Base-by-base conservation (phyloP, 768 basidiomycete genomes). In the Erythrobasidium yunnanense region DNA sequence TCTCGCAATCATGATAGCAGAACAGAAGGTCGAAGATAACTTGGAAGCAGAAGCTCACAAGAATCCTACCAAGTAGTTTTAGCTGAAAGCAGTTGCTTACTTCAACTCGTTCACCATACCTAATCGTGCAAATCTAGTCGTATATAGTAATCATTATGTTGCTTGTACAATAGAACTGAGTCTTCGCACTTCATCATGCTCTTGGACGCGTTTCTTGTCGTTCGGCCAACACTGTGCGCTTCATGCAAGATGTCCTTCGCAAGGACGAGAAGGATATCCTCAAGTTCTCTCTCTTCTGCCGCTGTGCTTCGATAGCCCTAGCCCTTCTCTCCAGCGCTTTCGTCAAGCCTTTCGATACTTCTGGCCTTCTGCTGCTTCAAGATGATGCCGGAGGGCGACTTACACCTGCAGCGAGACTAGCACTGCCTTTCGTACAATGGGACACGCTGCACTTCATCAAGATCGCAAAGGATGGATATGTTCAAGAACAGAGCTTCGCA, bases 401-500 rank as follows among this genome's bases (percentile, higher is more conserved):
- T 20, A 18, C n/a, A n/a, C 15, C 22, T n/a, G 17, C 23, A 45
- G 4, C 8, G 17, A 13, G 49, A 34, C 60, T 63, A 3, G 60
- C 60, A 5, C 47, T 63, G 6, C 63, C 66, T 0, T 68, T 73
- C 52, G 78, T 90, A 8, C 83, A 90, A 70, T 99, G 93, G 95
- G 93, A 97, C 73, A 80, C 80, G 1, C 81, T 96, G 70, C 86
- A 95, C 76, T 96, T 90, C 75, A 70, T 78, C 4, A 80, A 81
- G 71, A 82, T 89, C 57, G 87, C 89, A 0, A 71, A 78, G 27
- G 66, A 81, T 11, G 81, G 82, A 7, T 81, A 85, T 70, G 67
- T 68, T 0, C 84, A 83, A 73, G 93, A 97, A 73, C 82, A 93
- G 71, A 80, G 88, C 69, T 87, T 87, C 81, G 93, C 93, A 0